Evolutionary conservation across 805 yeast species (phyloP), one percentile per base, ranked within the genome.

Genomic region (Suhomyces tanzawaensis): DNA sequence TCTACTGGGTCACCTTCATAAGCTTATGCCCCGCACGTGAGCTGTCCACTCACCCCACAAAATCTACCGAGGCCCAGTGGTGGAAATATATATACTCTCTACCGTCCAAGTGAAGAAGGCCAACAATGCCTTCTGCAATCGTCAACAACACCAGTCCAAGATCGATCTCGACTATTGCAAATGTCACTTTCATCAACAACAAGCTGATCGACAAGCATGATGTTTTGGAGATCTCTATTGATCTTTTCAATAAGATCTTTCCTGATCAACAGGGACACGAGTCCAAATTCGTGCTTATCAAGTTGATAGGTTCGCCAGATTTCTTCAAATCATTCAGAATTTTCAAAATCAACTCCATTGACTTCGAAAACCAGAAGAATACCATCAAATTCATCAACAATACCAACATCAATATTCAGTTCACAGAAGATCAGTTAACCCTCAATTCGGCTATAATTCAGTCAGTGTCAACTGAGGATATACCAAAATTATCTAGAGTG

Each of bases 401-500:
- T 29, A 41, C 67, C 21, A 47, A 62, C 16, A 54, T 75, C 23
- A 52, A 58, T 16, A 60, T 66, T 30, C 62, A 51, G 22, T 54
- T 76, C 49, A 31, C 36, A 12, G 36, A 36, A 27, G 45, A 42
- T 26, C 40, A 46, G 12, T 33, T 46, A 14, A 76, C 80, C 0
- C 45, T 77, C 17, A 66, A 64, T 21, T 46, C 53, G 3, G 67
- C 73, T 19, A 45, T 64, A 4, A 48, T 75, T 6, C 66, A 57
- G 29, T 56, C 69, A 2, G 55, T 74, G 14, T 56, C 52, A 15
- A 19, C 48, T 4, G 38, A 49, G 1, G 47, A 50, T 5, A 64
- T 82, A 18, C 63, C 67, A 0, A 49, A 57, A 8, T 62, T 81
- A 9, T 46, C 73, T 3, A 61, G 66, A 4, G 64, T 76, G 5